phyloP scores from a whole-genome alignment of 768 basidiomycete species.

The Boletus rufocinnamomeus region DNA sequence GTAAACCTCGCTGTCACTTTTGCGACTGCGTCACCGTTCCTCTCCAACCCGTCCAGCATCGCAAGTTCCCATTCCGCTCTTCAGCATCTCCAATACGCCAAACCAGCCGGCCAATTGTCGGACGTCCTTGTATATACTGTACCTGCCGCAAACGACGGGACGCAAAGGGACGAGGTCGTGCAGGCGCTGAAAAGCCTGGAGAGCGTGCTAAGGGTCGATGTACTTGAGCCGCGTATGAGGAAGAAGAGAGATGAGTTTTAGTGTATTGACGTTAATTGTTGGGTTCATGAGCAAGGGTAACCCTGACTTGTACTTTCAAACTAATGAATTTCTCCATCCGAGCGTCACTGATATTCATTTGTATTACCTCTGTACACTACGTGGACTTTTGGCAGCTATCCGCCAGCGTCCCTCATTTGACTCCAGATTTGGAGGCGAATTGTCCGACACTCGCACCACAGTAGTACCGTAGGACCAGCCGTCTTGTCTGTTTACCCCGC shows the following conservation, averaged over 20 bases:
- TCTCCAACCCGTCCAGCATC: constrained; percentile 25
- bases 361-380: too few relatives aligned
- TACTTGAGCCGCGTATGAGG: constrained; percentile 23
- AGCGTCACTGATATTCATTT: too few relatives aligned
- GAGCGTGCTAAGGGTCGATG: constrained; percentile 27
- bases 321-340: neutral
- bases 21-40: constrained; percentile 24
- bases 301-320: neutral
- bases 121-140: constrained; percentile 25
- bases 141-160: constrained; percentile 7
- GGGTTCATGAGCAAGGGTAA: neutral
- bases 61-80: constrained; percentile 24
- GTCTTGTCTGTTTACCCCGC: neutral
- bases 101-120: constrained; percentile 24
- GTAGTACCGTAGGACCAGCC: neutral
- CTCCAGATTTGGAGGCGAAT: neutral
- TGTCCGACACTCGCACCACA: neutral
- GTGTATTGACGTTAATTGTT: neutral
- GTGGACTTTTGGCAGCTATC: neutral
- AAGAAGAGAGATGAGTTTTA: constrained; percentile 33
- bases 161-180: constrained; percentile 14
- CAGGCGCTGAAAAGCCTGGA: constrained; percentile 19
- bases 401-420: neutral
- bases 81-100: constrained; percentile 23
- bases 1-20: constrained; percentile 35